These are phyloP conservation scores for Naganishia onofrii DNA, from an alignment of 768 basidiomycete species.

Conservation along the genomic window DNA sequence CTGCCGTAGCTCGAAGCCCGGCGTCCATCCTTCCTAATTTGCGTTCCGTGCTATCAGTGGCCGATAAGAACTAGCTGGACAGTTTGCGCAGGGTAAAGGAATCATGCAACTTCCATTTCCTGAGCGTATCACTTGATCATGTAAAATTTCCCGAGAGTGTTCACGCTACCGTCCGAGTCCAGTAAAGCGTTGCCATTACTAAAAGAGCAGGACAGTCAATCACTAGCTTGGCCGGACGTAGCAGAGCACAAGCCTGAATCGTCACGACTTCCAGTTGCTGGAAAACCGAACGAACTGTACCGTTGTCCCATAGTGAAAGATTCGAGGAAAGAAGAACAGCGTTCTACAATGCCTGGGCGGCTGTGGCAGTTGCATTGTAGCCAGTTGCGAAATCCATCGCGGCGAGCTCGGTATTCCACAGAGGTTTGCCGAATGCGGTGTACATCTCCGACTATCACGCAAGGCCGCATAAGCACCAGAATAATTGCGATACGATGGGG, in stretches of 20 bases:
- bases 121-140: conserved; percentile 1
- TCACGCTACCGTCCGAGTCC: conserved; percentile 35
- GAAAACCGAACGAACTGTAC: conserved; percentile 46
- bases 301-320: conserved; percentile 35
- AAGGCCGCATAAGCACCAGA: not conserved
- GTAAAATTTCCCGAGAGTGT: conserved; percentile 35
- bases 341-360: conserved; percentile 39
- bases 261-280: conserved; percentile 13
- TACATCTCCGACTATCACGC: conserved; percentile 32
- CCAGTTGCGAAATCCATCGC: conserved; percentile 38
- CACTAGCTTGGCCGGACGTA: not conserved
- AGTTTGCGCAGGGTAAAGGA: no score
- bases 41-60: no score
- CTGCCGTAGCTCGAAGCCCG: no score
- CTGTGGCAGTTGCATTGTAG: conserved; percentile 32
- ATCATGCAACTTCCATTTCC: not conserved
- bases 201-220: not conserved
- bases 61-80: no score
- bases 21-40: no score
- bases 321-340: conserved; percentile 36
- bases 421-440: conserved; percentile 34
- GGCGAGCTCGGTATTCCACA: conserved; percentile 40
- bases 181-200: conserved; percentile 35
- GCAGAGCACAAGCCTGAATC: not conserved
- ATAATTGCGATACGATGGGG: not conserved